Evolutionary conservation across 768 basidiomycete genomes (phyloP).

Genomic region (Cyclocybe cylindracea): DNA sequence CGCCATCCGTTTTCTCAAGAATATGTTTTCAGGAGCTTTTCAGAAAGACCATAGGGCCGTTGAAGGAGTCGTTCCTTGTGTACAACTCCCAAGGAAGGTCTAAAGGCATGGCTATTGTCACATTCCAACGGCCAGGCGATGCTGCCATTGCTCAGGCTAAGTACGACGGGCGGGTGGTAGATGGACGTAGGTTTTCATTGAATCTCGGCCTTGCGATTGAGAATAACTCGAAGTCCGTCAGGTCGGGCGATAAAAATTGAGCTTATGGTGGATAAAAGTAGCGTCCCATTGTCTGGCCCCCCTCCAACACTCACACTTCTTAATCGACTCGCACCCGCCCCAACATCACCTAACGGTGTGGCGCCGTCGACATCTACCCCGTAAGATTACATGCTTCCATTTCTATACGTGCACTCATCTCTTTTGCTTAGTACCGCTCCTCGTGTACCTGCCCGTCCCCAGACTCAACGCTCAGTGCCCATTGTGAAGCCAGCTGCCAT

Average conservation of each 20-base stretch:
- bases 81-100: conserved; percentile 76
- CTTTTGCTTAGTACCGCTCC: neutral
- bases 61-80: conserved; percentile 69
- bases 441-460: neutral
- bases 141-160: conserved; percentile 63
- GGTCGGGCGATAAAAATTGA: conserved; percentile 71
- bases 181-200: conserved; percentile 50
- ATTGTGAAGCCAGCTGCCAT: conserved; percentile 20
- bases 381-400: too few relatives aligned
- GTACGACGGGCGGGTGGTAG: conserved; percentile 78
- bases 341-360: conserved; percentile 9
- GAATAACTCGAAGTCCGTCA: conserved; percentile 20
- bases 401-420: too few relatives aligned
- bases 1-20: neutral
- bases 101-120: conserved; percentile 79
- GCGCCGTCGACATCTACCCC: neutral
- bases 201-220: neutral
- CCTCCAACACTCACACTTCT: conserved; percentile 17
- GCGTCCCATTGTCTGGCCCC: conserved; percentile 10
- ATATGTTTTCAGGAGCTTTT: conserved; percentile 60
- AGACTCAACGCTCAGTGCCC: conserved; percentile 2
- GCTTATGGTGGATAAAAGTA: conserved; percentile 47
- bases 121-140: conserved; percentile 64
- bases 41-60: conserved; percentile 72
- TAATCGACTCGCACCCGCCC: conserved; percentile 8